phyloP scores from a whole-genome alignment of 2,329 filamentous ascomycete genomes.

The Ophiostoma himal-ulmi region DNA sequence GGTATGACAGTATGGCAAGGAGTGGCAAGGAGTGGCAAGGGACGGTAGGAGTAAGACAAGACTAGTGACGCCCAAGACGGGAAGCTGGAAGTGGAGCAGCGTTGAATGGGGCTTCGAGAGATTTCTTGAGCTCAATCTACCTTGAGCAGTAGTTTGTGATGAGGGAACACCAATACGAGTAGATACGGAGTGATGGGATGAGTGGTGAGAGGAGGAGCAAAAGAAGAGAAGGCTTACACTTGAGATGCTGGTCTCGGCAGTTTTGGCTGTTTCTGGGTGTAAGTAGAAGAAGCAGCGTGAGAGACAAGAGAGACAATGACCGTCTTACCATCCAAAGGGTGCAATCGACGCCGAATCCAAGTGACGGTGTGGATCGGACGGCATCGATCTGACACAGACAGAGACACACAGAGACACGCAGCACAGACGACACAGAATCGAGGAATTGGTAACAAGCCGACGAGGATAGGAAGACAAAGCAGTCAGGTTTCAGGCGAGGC shows the following conservation, averaged over 20 bases:
- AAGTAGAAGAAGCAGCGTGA: neutral
- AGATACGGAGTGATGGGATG: neutral
- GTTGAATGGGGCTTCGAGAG: neutral
- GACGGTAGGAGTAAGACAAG: neutral
- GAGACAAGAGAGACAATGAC: neutral
- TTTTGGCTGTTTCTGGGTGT: constrained; percentile 35
- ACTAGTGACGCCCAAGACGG: neutral
- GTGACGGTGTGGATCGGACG: neutral
- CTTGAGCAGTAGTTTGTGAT: neutral
- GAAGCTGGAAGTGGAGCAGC: neutral
- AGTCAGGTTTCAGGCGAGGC: neutral
- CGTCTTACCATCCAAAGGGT: constrained; percentile 21
- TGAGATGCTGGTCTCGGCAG: constrained; percentile 44
- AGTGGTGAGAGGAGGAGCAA: neutral
- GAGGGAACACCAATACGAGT: neutral
- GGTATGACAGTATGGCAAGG: neutral
- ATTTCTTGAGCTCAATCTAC: neutral
- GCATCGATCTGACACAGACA: constrained; percentile 1
- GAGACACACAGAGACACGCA: neutral
- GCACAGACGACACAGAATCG: neutral
- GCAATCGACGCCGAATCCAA: constrained; percentile 6
- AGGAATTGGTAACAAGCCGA: neutral
- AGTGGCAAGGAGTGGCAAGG: neutral
- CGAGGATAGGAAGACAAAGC: neutral
- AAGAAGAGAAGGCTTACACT: constrained; percentile 35